Evolutionary conservation across 1,284 basidiomycete genomes (phyloP), one percentile per base, ranked within the genome.

Genomic region (Boletus semigastroideus): DNA sequence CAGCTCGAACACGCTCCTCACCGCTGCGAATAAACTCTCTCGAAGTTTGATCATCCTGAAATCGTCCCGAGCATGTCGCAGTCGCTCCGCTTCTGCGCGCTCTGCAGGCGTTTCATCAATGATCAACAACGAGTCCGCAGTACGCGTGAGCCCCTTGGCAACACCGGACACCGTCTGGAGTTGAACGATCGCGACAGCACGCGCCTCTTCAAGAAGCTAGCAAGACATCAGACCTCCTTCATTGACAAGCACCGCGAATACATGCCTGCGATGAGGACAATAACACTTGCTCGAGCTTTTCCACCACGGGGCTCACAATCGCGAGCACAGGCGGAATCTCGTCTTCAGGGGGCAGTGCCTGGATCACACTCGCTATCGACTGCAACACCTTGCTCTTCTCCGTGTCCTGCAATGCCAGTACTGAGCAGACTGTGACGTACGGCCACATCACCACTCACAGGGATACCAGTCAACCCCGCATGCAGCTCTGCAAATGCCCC

Each of bases 341-440:
- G 46, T 92, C 86, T 19, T 74, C 72, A 0, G 90, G 84, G 0
- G 87, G 84, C 46, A 96, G 67, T 0, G 92, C 93, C 62, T 95
- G 90, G 41, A 95, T 90, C 2, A 96, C 91, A 54, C 90, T 94
- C 2, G 91, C 85, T 52, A 96, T 94, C 0, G 87, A 91, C 66
- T 95, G 90, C 46, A 95, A 74, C 1, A 95, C 90, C 70, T 94
- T 95, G 57, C 84, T 82, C 70, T 90, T 91, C 71, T 95, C 92
- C 22, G 87, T 86, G 55, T 92, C 88, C 86, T 92, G 37, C 31
- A 42, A 12, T 25, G n/a, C 42, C 0, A 31, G 30, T 20, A 30
- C 48, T 46, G 17, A 47, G 41, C 4, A 54, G 28, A 49, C 30
- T 16, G 7, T 7, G 17, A 31, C 16, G 37, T 25, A 30, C 2